Conservation (phyloP, 768 basidiomycete genomes). For the Russula lepida region DNA sequence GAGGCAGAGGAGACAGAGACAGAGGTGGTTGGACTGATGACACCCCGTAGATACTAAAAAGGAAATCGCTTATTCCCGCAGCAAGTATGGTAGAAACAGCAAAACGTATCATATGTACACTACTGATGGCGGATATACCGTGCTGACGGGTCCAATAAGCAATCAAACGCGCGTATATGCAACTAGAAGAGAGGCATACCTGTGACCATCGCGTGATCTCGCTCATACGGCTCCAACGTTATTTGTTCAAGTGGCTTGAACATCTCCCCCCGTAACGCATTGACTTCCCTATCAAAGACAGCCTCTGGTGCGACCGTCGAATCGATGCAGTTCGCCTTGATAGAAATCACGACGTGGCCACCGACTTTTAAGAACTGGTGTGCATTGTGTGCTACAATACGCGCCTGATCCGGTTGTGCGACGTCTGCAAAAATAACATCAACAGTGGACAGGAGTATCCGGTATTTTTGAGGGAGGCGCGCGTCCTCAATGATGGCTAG, state of each 20-base stretch:
- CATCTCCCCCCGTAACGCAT: slow-evolving; percentile 62
- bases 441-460: slow-evolving; percentile 91
- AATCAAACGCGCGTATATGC: background rate
- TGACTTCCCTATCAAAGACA: slow-evolving; percentile 84
- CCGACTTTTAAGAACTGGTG: slow-evolving; percentile 93
- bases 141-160: slow-evolving; percentile 26
- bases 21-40: background rate
- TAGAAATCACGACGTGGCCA: slow-evolving; percentile 90
- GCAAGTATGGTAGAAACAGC: slow-evolving; percentile 1
- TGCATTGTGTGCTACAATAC: slow-evolving; percentile 89
- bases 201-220: slow-evolving; percentile 86
- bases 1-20: background rate
- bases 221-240: slow-evolving; percentile 87
- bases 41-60: slow-evolving; percentile 3
- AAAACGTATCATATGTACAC: slow-evolving; percentile 19
- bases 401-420: slow-evolving; percentile 97
- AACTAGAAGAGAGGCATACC: slow-evolving; percentile 36
- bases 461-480: slow-evolving; percentile 91
- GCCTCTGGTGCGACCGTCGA: slow-evolving; percentile 87
- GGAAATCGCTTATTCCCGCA: background rate
- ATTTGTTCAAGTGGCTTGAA: slow-evolving; percentile 96
- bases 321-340: slow-evolving; percentile 99
- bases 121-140: slow-evolving; percentile 41
- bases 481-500: slow-evolving; percentile 96
- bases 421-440: slow-evolving; percentile 98